These are phyloP conservation scores for Entonaema liquescens DNA, from an alignment of 495 filamentous ascomycete genomes.

Conservation along the genomic window DNA sequence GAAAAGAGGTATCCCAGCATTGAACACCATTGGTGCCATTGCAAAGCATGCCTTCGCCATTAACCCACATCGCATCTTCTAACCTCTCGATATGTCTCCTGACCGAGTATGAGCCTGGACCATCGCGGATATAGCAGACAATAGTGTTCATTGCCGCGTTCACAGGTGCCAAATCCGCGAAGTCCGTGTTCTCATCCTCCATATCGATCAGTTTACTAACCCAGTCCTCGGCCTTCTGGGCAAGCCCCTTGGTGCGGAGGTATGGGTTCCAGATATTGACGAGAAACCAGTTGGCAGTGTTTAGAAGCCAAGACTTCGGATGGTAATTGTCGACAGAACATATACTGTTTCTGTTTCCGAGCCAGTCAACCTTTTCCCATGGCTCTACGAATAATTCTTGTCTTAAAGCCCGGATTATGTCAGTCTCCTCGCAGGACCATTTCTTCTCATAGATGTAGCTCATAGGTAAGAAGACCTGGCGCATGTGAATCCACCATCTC, in stretches of 20 bases:
- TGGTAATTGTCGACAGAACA: slow-evolving; percentile 86
- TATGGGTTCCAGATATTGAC: slow-evolving; percentile 81
- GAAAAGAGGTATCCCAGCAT: slow-evolving; percentile 92
- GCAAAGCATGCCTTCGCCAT: slow-evolving; percentile 87
- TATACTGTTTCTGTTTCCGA: slow-evolving; percentile 82
- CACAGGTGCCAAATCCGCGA: slow-evolving; percentile 85
- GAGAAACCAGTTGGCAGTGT: slow-evolving; percentile 75
- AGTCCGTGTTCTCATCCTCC: slow-evolving; percentile 93
- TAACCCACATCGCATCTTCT: slow-evolving; percentile 91
- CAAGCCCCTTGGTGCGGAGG: slow-evolving; percentile 66
- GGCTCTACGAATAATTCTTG: slow-evolving; percentile 86
- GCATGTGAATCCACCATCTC: slow-evolving; percentile 99
- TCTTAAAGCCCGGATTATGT: slow-evolving; percentile 74
- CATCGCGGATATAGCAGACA: slow-evolving; percentile 82
- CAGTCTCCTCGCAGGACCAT: slow-evolving; percentile 75
- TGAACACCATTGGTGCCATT: slow-evolving; percentile 98
- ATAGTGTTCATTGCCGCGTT: slow-evolving; percentile 89
- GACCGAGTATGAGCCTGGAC: slow-evolving; percentile 78
- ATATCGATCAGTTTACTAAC: slow-evolving; percentile 75
- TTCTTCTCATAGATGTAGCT: slow-evolving; percentile 84
- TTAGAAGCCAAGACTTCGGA: slow-evolving; percentile 86
- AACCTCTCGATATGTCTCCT: slow-evolving; percentile 80
- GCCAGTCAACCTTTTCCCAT: slow-evolving; percentile 80
- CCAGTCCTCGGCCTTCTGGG: slow-evolving; percentile 75
- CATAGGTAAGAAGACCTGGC: slow-evolving; percentile 92